These are phyloP conservation scores for Aspergillus awamori DNA, from an alignment of 2,329 filamentous ascomycete species.

Conservation along the genomic window DNA sequence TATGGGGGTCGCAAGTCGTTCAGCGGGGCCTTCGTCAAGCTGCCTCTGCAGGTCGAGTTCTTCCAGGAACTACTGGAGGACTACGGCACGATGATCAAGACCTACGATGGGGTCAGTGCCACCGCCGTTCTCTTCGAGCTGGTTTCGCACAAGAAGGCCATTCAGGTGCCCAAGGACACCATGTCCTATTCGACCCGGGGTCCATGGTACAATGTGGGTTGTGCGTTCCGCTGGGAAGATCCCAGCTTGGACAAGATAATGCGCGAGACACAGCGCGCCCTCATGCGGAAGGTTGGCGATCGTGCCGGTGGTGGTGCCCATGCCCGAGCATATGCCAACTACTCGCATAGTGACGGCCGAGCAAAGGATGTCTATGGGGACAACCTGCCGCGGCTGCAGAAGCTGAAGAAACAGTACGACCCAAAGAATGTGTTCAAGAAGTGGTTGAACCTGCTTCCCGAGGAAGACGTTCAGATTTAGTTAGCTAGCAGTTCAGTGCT, in stretches of 20 bases:
- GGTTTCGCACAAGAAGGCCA: slow-evolving; percentile 14
- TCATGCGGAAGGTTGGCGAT: slow-evolving; percentile 29
- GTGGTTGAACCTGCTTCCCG: slow-evolving; percentile 6
- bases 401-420: slow-evolving; percentile 12
- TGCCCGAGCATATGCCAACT: background rate
- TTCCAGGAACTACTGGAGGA: background rate
- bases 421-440: slow-evolving; percentile 14
- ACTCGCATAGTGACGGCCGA: background rate
- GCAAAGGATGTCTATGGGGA: background rate
- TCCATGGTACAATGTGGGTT: slow-evolving; percentile 15
- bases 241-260: slow-evolving; percentile 17
- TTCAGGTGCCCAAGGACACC: slow-evolving; percentile 10
- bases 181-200: slow-evolving; percentile 21
- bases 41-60: background rate
- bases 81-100: background rate
- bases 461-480: background rate
- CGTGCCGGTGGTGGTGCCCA: background rate
- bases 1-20: slow-evolving; percentile 5
- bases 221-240: slow-evolving; percentile 12
- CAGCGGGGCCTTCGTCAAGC: background rate
- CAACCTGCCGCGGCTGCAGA: slow-evolving; percentile 10
- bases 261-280: slow-evolving; percentile 55
- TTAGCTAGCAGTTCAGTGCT: background rate
- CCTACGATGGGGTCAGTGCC: background rate
- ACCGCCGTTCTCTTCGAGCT: slow-evolving; percentile 17